phyloP scores from a whole-genome alignment of 2,329 filamentous ascomycete genomes.

The Fusarium sp. region DNA sequence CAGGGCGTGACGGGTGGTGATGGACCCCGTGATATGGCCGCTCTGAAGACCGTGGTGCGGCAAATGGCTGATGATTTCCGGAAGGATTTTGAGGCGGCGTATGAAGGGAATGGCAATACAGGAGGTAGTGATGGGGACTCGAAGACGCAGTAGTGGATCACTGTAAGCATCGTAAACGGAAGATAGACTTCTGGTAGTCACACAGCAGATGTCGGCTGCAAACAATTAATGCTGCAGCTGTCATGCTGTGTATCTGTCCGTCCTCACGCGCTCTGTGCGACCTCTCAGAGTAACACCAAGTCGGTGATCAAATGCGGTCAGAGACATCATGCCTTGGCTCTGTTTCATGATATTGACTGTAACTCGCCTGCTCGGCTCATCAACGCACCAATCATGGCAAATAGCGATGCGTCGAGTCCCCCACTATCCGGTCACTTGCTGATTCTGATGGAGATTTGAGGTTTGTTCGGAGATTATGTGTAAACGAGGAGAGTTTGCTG shows the following conservation, averaged over 20 bases:
- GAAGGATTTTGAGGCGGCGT: not conserved
- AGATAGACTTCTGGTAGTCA: not conserved
- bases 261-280: not conserved
- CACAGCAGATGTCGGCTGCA: slow-evolving; percentile 11
- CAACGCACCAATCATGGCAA: slow-evolving; percentile 4
- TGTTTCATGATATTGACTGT: slow-evolving; percentile 4
- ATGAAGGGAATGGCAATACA: not conserved
- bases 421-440: not conserved
- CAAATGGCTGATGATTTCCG: not conserved
- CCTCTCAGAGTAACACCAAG: not conserved
- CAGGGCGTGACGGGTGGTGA: not conserved
- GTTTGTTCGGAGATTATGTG: not conserved
- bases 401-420: not conserved
- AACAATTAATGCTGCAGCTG: slow-evolving; percentile 9
- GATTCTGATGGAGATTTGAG: not conserved
- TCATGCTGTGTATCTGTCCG: not conserved
- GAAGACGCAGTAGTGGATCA: not conserved
- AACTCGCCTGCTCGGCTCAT: not conserved
- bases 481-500: not conserved
- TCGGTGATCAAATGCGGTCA: not conserved
- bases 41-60: not conserved
- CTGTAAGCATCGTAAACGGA: not conserved
- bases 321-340: not conserved
- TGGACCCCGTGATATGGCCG: not conserved
- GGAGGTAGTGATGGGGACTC: not conserved